Evolutionary conservation across 1,139 yeast genomes (phyloP).

Genomic region (Insectozyma bohioensis): DNA sequence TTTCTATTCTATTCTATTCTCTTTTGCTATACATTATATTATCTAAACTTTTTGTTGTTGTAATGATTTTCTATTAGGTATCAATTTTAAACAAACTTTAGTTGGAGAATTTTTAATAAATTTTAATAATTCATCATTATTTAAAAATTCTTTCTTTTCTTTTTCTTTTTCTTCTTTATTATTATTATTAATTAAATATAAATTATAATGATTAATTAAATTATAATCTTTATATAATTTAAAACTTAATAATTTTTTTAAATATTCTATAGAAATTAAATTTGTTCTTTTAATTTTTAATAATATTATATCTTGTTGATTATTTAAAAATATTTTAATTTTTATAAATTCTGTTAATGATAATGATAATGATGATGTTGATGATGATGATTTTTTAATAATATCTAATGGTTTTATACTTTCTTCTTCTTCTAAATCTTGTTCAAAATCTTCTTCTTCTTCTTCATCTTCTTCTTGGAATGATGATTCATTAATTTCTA

Average conservation of each 20-base stretch:
- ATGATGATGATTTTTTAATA: neutral
- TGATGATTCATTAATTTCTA: conserved; percentile 1
- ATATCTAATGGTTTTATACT: no score
- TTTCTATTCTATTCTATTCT: no score
- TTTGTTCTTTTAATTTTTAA: conserved; percentile 27
- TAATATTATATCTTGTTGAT: conserved; percentile 34
- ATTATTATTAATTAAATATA: conserved; percentile 18
- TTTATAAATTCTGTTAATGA: conserved; percentile 21
- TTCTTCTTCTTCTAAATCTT: no score
- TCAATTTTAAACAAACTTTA: conserved; percentile 30
- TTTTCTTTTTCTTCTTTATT: conserved; percentile 2
- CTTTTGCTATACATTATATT: conserved; percentile 2
- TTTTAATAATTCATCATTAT: conserved; percentile 24
- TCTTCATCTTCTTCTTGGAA: neutral
- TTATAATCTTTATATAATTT: conserved; percentile 36
- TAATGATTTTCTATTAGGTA: no score
- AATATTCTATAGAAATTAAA: conserved; percentile 28
- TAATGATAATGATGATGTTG: conserved; percentile 1
- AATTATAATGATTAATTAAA: conserved; percentile 29
- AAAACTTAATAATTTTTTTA: conserved; percentile 31
- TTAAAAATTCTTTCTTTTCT: conserved; percentile 6
- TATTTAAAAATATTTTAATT: conserved; percentile 32
- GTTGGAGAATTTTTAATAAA: conserved; percentile 22
- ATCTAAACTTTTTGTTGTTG: no score
- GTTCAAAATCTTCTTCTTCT: no score